Evolutionary conservation across 768 basidiomycete genomes (phyloP).

Genomic region (Brasilioporus rufonigricans): DNA sequence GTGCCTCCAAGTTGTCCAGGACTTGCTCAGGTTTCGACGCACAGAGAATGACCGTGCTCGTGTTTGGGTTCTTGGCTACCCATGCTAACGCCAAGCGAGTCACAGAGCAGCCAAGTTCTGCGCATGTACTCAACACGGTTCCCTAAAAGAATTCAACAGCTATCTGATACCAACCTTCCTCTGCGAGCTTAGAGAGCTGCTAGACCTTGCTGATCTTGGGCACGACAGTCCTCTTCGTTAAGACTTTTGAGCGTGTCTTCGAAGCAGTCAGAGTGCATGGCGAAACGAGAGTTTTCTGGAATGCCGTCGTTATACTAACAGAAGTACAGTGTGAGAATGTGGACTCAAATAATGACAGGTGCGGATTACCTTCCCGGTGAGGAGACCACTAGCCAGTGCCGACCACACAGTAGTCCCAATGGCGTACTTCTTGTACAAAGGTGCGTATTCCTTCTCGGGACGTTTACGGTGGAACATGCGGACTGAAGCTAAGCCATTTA

Average conservation of each 20-base stretch:
- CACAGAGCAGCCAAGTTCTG: constrained; percentile 45
- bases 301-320: constrained; percentile 48
- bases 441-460: constrained; percentile 53
- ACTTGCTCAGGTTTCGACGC: constrained; percentile 49
- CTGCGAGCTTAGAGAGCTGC: constrained; percentile 45
- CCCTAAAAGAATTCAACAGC: not conserved
- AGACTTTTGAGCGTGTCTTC: constrained; percentile 43
- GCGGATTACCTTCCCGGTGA: constrained; percentile 48
- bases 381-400: constrained; percentile 51
- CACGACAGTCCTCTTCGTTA: constrained; percentile 38
- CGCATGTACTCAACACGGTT: constrained; percentile 1
- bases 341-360: not conserved
- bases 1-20: constrained; percentile 47
- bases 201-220: constrained; percentile 50
- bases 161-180: constrained; percentile 24
- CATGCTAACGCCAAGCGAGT: constrained; percentile 58
- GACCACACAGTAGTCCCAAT: constrained; percentile 55
- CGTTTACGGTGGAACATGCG: constrained; percentile 52
- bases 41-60: constrained; percentile 46
- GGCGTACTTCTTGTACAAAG: constrained; percentile 44
- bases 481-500: constrained; percentile 7
- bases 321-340: not conserved
- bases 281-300: constrained; percentile 51
- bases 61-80: constrained; percentile 48
- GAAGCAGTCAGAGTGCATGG: constrained; percentile 46